phyloP scores from a whole-genome alignment of 305 asterid genomes.

The Rubia peregrina region DNA sequence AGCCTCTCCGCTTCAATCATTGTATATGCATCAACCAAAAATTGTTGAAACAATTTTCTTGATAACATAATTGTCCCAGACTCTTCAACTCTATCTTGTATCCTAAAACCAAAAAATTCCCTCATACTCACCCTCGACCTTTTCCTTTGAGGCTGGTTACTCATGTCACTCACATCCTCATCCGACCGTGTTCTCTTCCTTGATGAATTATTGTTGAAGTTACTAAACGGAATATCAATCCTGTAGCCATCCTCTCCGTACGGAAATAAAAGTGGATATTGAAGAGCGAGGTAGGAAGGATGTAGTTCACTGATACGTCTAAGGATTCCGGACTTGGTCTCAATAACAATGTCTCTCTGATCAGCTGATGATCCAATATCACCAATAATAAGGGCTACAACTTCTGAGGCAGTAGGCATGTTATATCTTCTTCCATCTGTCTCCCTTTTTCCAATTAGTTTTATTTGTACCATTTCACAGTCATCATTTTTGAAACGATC shows the following conservation, averaged over 20 bases:
- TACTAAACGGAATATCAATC: not conserved
- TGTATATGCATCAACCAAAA: too few species aligned
- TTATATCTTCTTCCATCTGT: not conserved
- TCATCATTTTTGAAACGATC: not conserved
- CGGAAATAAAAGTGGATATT: too few species aligned
- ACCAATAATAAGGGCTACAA: not conserved
- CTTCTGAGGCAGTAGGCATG: not conserved
- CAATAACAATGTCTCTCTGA: not conserved
- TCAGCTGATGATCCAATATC: not conserved
- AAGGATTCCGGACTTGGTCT: not conserved
- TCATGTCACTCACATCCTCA: too few species aligned
- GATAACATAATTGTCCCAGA: too few species aligned
- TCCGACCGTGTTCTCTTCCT: too few species aligned
- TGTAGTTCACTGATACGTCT: not conserved
- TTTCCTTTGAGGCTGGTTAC: too few species aligned
- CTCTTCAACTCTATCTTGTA: too few species aligned
- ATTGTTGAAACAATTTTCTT: too few species aligned
- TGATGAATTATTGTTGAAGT: not conserved
- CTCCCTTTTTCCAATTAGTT: not conserved
- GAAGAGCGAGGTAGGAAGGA: not conserved
- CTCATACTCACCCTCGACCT: too few species aligned
- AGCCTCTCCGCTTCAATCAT: too few species aligned
- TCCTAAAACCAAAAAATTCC: too few species aligned
- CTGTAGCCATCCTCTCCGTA: too few species aligned
- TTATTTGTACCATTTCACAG: not conserved